Percentiles rank a stretch among this genome's conserved stretches.
These are phyloP conservation scores for Beta macrorhiza DNA, from an alignment of 179 eudicot species.

Conservation along the genomic window DNA sequence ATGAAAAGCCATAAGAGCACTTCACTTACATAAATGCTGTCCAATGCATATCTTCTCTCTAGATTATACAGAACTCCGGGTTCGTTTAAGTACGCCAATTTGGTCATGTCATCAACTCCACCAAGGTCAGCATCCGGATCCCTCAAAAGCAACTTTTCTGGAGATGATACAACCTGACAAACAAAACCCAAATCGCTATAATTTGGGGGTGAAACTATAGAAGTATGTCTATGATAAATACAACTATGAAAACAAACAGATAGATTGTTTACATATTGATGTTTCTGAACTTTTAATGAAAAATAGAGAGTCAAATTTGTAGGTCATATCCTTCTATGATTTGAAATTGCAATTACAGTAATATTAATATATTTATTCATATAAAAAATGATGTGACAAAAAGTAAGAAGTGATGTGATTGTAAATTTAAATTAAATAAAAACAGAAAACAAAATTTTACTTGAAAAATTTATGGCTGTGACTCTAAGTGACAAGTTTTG, in stretches of 20 bases:
- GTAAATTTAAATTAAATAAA: too few relatives aligned
- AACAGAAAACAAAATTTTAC: too few relatives aligned
- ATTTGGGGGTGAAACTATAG: neutral
- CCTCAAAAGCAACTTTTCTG: conserved; percentile 65
- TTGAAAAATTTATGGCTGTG: too few relatives aligned
- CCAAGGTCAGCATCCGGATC: conserved; percentile 92
- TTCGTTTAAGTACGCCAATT: conserved; percentile 89
- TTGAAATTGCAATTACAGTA: neutral
- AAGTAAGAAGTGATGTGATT: too few relatives aligned
- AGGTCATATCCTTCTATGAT: neutral
- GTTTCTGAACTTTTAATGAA: neutral
- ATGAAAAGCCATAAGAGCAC: neutral
- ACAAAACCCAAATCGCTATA: conserved; percentile 1
- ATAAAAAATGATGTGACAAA: too few relatives aligned
- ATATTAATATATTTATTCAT: too few relatives aligned
- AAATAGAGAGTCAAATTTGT: neutral
- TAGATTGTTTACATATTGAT: neutral
- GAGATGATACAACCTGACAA: conserved; percentile 55
- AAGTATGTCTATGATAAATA: conserved; percentile 3
- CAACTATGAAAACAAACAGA: neutral
- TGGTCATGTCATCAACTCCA: conserved; percentile 99
- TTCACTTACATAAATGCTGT: conserved; percentile 84
- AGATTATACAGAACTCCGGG: conserved; percentile 94
- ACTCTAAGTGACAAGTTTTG: too few relatives aligned
- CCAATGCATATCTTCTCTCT: conserved; percentile 84